Evolutionary conservation across 139 green algal genomes (phyloP).

Genomic region (Coccomyxa sp.): DNA sequence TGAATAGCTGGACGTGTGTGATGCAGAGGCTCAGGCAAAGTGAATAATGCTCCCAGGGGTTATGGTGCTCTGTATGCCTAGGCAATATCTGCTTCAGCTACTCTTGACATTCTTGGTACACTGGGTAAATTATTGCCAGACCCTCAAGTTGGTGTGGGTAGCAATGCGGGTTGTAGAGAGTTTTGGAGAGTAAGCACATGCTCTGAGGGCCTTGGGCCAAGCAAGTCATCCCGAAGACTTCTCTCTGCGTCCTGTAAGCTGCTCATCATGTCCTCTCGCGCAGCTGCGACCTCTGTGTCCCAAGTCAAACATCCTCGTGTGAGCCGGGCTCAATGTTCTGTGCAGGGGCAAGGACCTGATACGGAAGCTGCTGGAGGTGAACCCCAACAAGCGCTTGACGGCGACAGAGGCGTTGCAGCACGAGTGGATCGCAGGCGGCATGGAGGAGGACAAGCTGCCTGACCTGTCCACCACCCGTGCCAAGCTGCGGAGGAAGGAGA

Average conservation of each 20-base stretch:
- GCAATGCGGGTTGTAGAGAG: neutral
- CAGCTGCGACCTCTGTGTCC: too few species aligned
- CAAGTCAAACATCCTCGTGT: neutral
- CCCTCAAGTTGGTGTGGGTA: too few species aligned
- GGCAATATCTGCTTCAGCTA: neutral
- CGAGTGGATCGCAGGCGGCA: conserved; percentile 43
- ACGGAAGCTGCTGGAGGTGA: conserved; percentile 47
- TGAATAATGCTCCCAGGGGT: too few species aligned
- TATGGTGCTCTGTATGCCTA: neutral
- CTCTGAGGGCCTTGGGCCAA: neutral
- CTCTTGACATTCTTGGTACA: neutral
- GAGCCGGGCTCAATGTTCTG: neutral
- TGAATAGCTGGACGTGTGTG: too few species aligned
- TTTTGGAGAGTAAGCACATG: neutral
- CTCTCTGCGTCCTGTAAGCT: neutral
- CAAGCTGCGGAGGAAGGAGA: conserved; percentile 12
- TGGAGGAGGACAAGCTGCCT: neutral
- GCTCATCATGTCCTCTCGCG: neutral
- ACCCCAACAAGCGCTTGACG: conserved; percentile 60
- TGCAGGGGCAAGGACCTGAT: conserved; percentile 72
- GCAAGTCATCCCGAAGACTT: too few species aligned
- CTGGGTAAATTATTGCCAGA: too few species aligned
- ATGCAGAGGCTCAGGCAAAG: too few species aligned
- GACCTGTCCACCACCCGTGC: conserved; percentile 9
- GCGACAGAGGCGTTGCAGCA: conserved; percentile 68